Base-by-base conservation (phyloP, 345 rosid genomes). In the Durio zibethinus region DNA sequence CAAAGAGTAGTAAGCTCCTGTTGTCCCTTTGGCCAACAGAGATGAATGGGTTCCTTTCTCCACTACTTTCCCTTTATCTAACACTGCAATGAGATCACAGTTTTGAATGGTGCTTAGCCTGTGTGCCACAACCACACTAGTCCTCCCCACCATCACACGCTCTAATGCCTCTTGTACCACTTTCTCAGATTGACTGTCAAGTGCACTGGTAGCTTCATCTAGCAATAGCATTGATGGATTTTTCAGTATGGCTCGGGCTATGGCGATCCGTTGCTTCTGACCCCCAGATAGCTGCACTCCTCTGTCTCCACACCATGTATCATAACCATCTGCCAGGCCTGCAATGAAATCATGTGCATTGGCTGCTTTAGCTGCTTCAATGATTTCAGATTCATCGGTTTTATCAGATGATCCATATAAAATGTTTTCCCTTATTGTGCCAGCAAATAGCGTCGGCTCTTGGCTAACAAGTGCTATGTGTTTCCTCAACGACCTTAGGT, bases 1-100 rank as follows among this genome's bases (percentile, higher is more conserved):
- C 77, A 91, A 80, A 5, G 96, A 89, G 82, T 75, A 84, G 56
- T 89, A 91, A 48, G 85, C 89, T 57, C 92, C 90, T 0, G 62
- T 60, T 1, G 86, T 73, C 0, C 92, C 90, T n/a, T 77, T 83
- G 0, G 88, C 83, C 84, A 87, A 62, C 79, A 90, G 70, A 42
- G 87, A 82, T 0, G 88, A 80, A 70, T 91, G 92, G 7, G 85
- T 48, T 0, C 53, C 53, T 48, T 48, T 48, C 53, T 48, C 53
- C 5, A 48, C 53, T 1, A 48, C 84, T 31, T 15, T 82, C 1
- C 97, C 97, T 76, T 88, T 83, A 12, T 89, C 89, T 38, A 92
- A 10, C 62, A 88, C 97, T 0, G 88, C 88, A 27, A 90, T 92
- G 1, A 74, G 42, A 25, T 92, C 89, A 56, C 94, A 88, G 40